phyloP scores from a whole-genome alignment of 2,329 filamentous ascomycete species.

The Ilyonectria robusta region DNA sequence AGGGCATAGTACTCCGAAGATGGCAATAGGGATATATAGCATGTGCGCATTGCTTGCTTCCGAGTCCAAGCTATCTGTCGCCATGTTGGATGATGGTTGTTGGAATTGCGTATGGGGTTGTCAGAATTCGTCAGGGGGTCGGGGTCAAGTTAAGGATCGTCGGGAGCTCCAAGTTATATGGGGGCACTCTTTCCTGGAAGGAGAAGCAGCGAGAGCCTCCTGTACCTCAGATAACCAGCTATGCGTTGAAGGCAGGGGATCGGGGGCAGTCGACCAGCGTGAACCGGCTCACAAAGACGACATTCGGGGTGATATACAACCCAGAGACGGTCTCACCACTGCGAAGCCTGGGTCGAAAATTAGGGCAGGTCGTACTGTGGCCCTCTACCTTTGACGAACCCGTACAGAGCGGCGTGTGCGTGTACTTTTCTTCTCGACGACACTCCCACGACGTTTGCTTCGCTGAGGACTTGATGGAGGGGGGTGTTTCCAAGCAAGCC shows the following conservation, averaged over 20 bases:
- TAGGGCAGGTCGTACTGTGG: slow-evolving; percentile 12
- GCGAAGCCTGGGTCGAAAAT: slow-evolving; percentile 9
- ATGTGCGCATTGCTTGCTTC: slow-evolving; percentile 42
- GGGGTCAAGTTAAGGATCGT: slow-evolving; percentile 24
- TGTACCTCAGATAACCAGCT: slow-evolving; percentile 15
- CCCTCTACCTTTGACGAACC: slow-evolving; percentile 13
- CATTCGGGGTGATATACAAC: slow-evolving; percentile 32
- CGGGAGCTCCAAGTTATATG: slow-evolving; percentile 37
- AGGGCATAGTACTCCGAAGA: slow-evolving; percentile 44
- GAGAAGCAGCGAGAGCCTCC: slow-evolving; percentile 13
- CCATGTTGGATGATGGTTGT: slow-evolving; percentile 28
- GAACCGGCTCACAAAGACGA: slow-evolving; percentile 14
- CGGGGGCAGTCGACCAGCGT: slow-evolving; percentile 14
- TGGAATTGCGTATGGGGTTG: slow-evolving; percentile 29
- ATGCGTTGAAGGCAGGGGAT: slow-evolving; percentile 6
- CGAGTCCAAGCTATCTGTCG: slow-evolving; percentile 22
- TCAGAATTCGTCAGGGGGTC: slow-evolving; percentile 28
- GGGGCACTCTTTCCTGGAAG: slow-evolving; percentile 16
- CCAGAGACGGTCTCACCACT: slow-evolving; percentile 22
- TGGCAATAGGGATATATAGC: slow-evolving; percentile 44
- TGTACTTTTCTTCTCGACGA: slow-evolving; percentile 15
- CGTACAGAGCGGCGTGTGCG: slow-evolving; percentile 10
- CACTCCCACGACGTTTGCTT: slow-evolving; percentile 19
- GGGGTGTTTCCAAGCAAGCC: slow-evolving; percentile 10
- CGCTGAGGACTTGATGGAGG: slow-evolving; percentile 10